A percentile compares a stretch with the other conserved stretches of the same genome.
These are phyloP conservation scores for Margaritispora aquatica DNA, from an alignment of 495 filamentous ascomycete species.

Conservation along the genomic window DNA sequence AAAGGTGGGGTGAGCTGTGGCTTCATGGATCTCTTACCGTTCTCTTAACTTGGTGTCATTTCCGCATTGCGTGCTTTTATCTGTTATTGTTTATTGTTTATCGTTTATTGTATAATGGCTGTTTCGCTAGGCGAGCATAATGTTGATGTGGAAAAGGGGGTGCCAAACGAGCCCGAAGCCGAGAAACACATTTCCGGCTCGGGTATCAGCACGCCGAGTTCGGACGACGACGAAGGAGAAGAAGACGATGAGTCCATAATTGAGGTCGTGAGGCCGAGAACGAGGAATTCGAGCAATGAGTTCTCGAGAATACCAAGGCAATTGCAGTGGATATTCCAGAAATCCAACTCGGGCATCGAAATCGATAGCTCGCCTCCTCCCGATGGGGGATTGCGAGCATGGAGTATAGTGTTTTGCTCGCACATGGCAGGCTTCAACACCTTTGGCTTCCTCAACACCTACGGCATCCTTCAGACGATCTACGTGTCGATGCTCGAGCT, in stretches of 20 bases:
- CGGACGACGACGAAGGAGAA: background rate
- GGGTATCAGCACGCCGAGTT: background rate
- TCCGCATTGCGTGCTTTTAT: background rate
- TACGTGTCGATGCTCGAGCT: constrained; percentile 44
- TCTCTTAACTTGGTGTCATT: background rate
- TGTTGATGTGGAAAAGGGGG: background rate
- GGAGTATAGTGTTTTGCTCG: constrained; percentile 22
- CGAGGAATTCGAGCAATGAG: background rate
- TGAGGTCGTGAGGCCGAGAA: background rate
- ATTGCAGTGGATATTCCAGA: background rate
- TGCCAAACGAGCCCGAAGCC: background rate
- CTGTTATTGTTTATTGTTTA: background rate
- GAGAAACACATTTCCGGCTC: background rate
- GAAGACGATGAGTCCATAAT: background rate
- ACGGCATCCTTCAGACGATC: constrained; percentile 67
- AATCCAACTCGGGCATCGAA: background rate
- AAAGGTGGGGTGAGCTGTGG: background rate
- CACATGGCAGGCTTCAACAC: constrained; percentile 6
- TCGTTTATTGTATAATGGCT: background rate
- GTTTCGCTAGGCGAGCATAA: background rate
- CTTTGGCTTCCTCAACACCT: constrained; percentile 65
- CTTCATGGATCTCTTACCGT: background rate
- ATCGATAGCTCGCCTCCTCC: constrained; percentile 37
- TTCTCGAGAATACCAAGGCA: background rate
- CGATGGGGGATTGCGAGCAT: constrained; percentile 43